Percentiles rank a stretch among this genome's conserved stretches.
phyloP scores from a whole-genome alignment of 306 rosid species.

The Senna tora region DNA sequence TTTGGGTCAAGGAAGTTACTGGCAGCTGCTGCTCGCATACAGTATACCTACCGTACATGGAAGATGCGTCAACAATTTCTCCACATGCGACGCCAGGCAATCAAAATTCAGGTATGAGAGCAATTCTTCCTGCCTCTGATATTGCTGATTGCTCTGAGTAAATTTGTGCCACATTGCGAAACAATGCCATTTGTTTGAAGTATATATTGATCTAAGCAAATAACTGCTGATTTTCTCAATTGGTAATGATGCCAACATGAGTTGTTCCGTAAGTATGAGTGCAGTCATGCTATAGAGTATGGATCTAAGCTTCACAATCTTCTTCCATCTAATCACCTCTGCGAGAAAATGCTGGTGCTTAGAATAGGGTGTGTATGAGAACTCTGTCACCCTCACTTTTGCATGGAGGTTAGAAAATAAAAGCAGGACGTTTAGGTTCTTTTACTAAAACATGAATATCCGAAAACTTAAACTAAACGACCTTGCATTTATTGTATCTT shows the following conservation, averaged over 20 bases:
- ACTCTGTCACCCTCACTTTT: neutral
- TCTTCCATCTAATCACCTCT: neutral
- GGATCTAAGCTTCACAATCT: slow-evolving; percentile 4
- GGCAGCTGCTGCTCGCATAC: slow-evolving; percentile 88
- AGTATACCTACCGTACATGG: slow-evolving; percentile 84
- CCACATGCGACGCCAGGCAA: slow-evolving; percentile 70
- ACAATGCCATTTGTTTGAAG: slow-evolving; percentile 6
- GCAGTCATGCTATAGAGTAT: neutral
- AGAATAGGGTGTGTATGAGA: neutral
- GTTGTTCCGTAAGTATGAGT: slow-evolving; percentile 1
- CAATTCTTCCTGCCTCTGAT: slow-evolving; percentile 32
- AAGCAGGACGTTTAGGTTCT: neutral
- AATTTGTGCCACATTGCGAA: slow-evolving; percentile 12
- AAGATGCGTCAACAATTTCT: slow-evolving; percentile 81
- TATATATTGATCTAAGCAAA: slow-evolving; percentile 18
- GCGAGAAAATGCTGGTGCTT: neutral
- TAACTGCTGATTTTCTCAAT: slow-evolving; percentile 4
- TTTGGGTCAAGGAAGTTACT: slow-evolving; percentile 60
- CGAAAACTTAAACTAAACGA: neutral
- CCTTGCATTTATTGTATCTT: neutral
- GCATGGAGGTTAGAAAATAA: neutral
- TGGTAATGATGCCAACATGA: slow-evolving; percentile 14
- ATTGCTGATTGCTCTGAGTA: neutral
- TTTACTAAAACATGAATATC: neutral
- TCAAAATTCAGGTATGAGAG: slow-evolving; percentile 82